Conservation (phyloP, 2,329 filamentous ascomycete genomes). For the Aaosphaeria pasadenensis region DNA sequence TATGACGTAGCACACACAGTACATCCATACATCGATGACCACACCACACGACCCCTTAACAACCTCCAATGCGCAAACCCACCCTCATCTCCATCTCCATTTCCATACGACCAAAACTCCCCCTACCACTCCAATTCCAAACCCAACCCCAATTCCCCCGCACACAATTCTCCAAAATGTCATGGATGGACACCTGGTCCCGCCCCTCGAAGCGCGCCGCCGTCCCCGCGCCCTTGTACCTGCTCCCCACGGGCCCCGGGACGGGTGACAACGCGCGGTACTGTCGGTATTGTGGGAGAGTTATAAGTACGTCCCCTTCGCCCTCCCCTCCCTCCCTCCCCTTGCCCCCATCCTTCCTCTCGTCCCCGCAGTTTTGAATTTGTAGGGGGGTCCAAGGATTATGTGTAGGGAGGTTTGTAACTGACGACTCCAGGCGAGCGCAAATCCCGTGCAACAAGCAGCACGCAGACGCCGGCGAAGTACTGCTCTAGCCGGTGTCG, state of each 20-base stretch:
- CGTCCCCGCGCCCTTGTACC: conserved; percentile 54
- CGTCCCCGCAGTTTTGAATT: no score
- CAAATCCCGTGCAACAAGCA: conserved; percentile 28
- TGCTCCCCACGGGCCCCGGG: conserved; percentile 38
- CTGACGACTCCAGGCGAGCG: conserved; percentile 12
- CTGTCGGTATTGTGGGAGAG: conserved; percentile 56
- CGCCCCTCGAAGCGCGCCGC: conserved; percentile 40
- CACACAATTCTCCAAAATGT: conserved; percentile 34
- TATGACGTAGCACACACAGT: no score
- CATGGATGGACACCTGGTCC: conserved; percentile 51
- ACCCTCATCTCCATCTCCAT: no score
- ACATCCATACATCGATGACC: no score
- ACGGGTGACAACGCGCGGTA: conserved; percentile 51
- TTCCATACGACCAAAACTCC: no score
- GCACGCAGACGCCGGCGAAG: conserved; percentile 35
- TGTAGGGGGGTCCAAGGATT: no score
- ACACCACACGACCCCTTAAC: no score
- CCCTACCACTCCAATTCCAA: no score
- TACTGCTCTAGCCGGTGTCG: conserved; percentile 59
- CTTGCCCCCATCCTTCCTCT: background rate
- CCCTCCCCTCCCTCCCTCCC: background rate
- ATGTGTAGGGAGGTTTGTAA: no score
- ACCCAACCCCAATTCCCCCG: background rate
- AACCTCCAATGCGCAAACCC: no score
- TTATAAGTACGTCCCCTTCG: conserved; percentile 42